Evolutionary conservation across 179 eudicot species (phyloP).

Genomic region (Dionaea muscipula): DNA sequence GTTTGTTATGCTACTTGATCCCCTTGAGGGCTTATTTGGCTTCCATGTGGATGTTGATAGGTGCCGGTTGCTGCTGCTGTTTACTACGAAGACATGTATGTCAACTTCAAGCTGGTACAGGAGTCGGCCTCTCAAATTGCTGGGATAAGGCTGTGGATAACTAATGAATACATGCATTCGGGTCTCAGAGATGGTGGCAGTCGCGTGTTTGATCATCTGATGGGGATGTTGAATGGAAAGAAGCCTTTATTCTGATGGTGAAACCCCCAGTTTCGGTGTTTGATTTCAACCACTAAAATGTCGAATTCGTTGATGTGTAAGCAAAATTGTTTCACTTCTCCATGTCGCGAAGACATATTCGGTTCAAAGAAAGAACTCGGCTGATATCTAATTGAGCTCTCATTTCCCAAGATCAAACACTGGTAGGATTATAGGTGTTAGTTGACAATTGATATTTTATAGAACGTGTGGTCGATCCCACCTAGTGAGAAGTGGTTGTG

Average conservation of each 20-base stretch:
- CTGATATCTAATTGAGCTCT: too few relatives aligned
- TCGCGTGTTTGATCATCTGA: conserved; percentile 57
- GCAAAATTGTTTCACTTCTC: too few relatives aligned
- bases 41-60: conserved; percentile 22
- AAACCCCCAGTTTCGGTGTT: too few relatives aligned
- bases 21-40: neutral
- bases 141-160: conserved; percentile 74
- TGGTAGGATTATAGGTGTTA: too few relatives aligned
- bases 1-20: neutral
- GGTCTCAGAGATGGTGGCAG: conserved; percentile 63
- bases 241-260: conserved; percentile 62
- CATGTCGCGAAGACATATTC: too few relatives aligned
- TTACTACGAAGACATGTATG: conserved; percentile 84
- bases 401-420: too few relatives aligned
- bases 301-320: too few relatives aligned
- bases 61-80: conserved; percentile 94
- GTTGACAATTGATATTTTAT: too few relatives aligned
- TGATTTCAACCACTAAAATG: too few relatives aligned
- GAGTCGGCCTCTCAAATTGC: conserved; percentile 61
- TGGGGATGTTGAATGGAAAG: conserved; percentile 74
- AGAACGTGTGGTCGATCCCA: too few relatives aligned
- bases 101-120: conserved; percentile 68
- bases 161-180: conserved; percentile 92
- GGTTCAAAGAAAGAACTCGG: too few relatives aligned
- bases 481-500: too few relatives aligned